These are phyloP conservation scores for Diaporthe eres DNA, from an alignment of 2,329 filamentous ascomycete species.

Conservation along the genomic window DNA sequence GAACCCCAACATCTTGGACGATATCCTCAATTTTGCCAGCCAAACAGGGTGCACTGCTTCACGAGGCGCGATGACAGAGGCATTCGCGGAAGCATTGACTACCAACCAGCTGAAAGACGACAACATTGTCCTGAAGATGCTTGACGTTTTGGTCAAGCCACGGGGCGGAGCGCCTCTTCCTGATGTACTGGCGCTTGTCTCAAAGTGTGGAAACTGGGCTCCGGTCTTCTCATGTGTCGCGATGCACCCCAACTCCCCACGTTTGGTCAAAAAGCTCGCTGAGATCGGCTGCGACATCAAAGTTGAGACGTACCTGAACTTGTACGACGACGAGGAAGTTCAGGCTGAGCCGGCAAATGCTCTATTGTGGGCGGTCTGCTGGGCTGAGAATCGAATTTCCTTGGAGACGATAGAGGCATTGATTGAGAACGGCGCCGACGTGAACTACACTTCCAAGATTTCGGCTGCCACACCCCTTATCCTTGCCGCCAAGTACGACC, in stretches of 20 bases:
- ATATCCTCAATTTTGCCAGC: neutral
- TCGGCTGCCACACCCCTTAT: neutral
- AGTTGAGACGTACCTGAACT: neutral
- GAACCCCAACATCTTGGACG: neutral
- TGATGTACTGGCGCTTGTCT: neutral
- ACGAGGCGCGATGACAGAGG: neutral
- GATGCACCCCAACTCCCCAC: neutral
- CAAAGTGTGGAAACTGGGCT: neutral
- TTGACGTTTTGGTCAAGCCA: neutral
- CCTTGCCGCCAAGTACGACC: neutral
- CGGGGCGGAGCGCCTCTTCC: neutral
- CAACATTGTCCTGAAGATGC: neutral
- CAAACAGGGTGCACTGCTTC: neutral
- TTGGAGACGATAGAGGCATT: neutral
- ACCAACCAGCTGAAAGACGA: neutral
- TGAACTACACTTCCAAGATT: neutral
- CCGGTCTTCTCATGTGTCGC: neutral
- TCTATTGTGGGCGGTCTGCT: neutral
- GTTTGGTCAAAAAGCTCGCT: neutral
- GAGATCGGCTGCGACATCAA: neutral
- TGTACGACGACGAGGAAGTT: neutral
- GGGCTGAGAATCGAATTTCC: neutral
- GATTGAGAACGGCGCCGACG: neutral
- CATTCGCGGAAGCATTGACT: neutral
- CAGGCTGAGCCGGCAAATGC: neutral